A percentile compares a stretch with the other conserved stretches of the same genome.
phyloP scores from a whole-genome alignment of 257 asterid genomes.

The Nicotiana tabacum region DNA sequence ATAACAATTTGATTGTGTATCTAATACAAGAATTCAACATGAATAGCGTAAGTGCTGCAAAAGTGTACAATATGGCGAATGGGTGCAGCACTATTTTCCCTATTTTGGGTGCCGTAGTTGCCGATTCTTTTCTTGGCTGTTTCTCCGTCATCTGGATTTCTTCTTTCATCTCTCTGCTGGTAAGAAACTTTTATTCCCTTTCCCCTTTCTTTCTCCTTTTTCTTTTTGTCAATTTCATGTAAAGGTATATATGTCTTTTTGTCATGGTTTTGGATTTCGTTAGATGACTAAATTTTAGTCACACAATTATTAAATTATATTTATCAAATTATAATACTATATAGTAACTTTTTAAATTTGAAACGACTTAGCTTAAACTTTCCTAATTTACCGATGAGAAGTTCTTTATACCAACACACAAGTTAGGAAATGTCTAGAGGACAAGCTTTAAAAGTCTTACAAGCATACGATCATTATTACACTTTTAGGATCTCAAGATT shows the following conservation, averaged over 20 bases:
- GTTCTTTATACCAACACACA: too few relatives aligned
- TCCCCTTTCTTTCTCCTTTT: neutral
- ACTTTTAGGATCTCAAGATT: too few relatives aligned
- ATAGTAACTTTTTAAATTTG: too few relatives aligned
- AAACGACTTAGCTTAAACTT: too few relatives aligned
- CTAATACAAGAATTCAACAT: slow-evolving; percentile 70
- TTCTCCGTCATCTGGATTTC: slow-evolving; percentile 78
- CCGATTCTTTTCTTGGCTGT: slow-evolving; percentile 67
- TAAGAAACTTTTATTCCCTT: slow-evolving; percentile 13
- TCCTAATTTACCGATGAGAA: too few relatives aligned
- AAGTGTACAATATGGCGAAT: slow-evolving; percentile 56
- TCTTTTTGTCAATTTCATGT: neutral
- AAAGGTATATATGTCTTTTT: neutral
- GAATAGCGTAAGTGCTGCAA: slow-evolving; percentile 70
- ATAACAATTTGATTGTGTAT: slow-evolving; percentile 59
- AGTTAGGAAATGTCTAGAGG: too few relatives aligned
- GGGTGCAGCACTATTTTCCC: slow-evolving; percentile 74
- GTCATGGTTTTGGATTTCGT: too few relatives aligned
- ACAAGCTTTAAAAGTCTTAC: too few relatives aligned
- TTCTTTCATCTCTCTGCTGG: slow-evolving; percentile 63
- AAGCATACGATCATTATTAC: too few relatives aligned
- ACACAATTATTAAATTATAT: too few relatives aligned
- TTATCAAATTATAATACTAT: too few relatives aligned
- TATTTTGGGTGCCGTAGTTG: slow-evolving; percentile 59
- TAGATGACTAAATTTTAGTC: too few relatives aligned